Evolutionary conservation across 768 basidiomycete genomes (phyloP).

Genomic region (Kwoniella bestiolae): DNA sequence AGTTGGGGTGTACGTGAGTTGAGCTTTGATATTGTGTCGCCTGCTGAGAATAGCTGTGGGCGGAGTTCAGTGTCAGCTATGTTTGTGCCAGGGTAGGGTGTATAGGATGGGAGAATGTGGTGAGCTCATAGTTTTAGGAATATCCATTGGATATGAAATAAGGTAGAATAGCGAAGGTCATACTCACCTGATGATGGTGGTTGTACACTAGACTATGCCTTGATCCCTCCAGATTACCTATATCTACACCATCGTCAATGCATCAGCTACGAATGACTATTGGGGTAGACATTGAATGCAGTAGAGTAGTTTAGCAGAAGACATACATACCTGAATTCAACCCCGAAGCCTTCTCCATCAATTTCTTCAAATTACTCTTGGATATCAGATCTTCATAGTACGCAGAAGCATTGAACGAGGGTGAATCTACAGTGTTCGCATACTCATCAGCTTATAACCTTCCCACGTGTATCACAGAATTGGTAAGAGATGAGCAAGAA

Average conservation of each 20-base stretch:
- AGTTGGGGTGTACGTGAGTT: slow-evolving; percentile 55
- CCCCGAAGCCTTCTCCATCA: slow-evolving; percentile 42
- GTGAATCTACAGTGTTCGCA: slow-evolving; percentile 33
- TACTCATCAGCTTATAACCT: neutral
- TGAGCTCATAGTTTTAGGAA: too few relatives aligned
- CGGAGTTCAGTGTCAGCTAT: too few relatives aligned
- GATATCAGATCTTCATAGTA: slow-evolving; percentile 53
- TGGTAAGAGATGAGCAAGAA: too few relatives aligned
- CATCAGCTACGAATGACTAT: too few relatives aligned
- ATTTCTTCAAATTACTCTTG: slow-evolving; percentile 39
- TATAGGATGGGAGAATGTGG: too few relatives aligned
- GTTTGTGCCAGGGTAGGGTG: neutral
- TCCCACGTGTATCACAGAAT: too few relatives aligned
- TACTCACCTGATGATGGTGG: slow-evolving; percentile 55
- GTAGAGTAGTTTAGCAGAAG: too few relatives aligned
- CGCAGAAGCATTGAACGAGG: slow-evolving; percentile 40
- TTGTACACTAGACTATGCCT: slow-evolving; percentile 55
- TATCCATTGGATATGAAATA: neutral
- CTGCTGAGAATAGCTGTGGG: slow-evolving; percentile 55
- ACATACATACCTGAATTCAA: slow-evolving; percentile 41
- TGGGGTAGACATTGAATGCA: too few relatives aligned
- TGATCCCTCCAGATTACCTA: slow-evolving; percentile 50
- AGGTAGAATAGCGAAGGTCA: neutral
- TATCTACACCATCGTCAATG: slow-evolving; percentile 30
- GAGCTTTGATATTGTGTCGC: slow-evolving; percentile 53